phyloP scores from a whole-genome alignment of 768 basidiomycete species.

The Astraeus odoratus region DNA sequence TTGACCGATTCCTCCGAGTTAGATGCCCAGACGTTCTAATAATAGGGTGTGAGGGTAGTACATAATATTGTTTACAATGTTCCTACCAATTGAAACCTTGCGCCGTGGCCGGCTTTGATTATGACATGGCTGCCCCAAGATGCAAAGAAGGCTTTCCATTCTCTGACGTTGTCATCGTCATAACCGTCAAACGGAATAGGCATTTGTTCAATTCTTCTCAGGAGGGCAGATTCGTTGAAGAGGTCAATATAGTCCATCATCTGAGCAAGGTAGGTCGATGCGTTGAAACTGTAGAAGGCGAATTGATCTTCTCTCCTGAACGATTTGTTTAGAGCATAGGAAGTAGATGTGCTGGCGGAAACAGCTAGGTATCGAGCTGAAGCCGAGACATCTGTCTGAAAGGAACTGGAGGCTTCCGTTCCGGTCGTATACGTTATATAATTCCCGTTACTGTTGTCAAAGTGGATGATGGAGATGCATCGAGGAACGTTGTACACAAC shows the following conservation, averaged over 20 bases:
- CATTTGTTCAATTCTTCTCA: neutral
- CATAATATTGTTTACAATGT: neutral
- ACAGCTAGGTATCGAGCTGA: neutral
- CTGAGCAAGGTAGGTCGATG: slow-evolving; percentile 7
- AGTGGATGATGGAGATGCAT: neutral
- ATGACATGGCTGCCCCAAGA: neutral
- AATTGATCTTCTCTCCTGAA: slow-evolving; percentile 9
- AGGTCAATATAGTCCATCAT: slow-evolving; percentile 7
- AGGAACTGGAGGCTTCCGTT: neutral
- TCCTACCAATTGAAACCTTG: neutral
- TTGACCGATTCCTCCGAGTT: neutral
- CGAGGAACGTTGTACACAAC: neutral
- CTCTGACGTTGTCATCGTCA: neutral
- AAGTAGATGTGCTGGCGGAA: slow-evolving; percentile 8
- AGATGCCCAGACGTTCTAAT: neutral
- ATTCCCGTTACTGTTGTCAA: neutral
- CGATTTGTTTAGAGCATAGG: slow-evolving; percentile 9
- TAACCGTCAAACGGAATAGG: neutral
- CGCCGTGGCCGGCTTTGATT: neutral
- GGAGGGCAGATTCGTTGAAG: neutral
- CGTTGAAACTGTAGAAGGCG: slow-evolving; percentile 15
- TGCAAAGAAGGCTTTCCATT: neutral
- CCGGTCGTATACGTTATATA: neutral
- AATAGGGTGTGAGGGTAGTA: neutral
- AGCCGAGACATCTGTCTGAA: neutral